Evolutionary conservation across 2,329 filamentous ascomycete genomes (phyloP), one percentile per base, ranked within the genome.

Genomic region (Colletotrichum sp.): DNA sequence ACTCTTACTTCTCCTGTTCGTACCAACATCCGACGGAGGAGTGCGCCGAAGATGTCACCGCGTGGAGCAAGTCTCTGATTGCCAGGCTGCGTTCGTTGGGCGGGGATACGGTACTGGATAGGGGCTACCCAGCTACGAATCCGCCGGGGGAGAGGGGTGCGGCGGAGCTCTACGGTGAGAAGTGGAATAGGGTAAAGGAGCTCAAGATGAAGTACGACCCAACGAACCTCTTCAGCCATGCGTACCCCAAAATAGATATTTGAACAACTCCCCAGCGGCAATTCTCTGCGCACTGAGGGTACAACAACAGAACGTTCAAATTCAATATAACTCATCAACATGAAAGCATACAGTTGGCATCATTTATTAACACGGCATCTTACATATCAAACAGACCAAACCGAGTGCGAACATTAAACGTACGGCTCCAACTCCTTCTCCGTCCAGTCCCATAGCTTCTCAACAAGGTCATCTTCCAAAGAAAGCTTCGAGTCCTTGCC

Each of bases 391-490:
- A 18, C 24, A 24, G 34, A 39, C 14, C 16, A 3, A 14, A 21
- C 4, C 21, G 5, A 21, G 30, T 26, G 28, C 34, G 16, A n/a
- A 32, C 7, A n/a, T 74, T 10, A 72, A 30, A n/a, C 52, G 16
- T 72, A 57, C 14, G 73, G 30, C 34, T 68, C 74, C 34, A 84
- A 67, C 75, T 85, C 83, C 57, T 80, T 79, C 71, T 82, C 83
- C 4, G 83, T 85, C 83, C 84, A 85, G 13, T 83, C 81, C 83
- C 83, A 85, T 66, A 85, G 48, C 69, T 78, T 80, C 75, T 80
- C 81, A 6, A 80, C 80, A 30, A 84, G 55, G 16, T 78, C 80
- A 39, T 82, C 79, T 36, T 83, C 76, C 64, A 74, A 79, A 1
- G 80, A 78, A n/a, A 75, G 72, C 64, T 69, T 77, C 16, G 71